Evolutionary conservation across 441 rosid species (phyloP), one percentile per base, ranked within the genome.

Genomic region (Arabidopsis hybrid): DNA sequence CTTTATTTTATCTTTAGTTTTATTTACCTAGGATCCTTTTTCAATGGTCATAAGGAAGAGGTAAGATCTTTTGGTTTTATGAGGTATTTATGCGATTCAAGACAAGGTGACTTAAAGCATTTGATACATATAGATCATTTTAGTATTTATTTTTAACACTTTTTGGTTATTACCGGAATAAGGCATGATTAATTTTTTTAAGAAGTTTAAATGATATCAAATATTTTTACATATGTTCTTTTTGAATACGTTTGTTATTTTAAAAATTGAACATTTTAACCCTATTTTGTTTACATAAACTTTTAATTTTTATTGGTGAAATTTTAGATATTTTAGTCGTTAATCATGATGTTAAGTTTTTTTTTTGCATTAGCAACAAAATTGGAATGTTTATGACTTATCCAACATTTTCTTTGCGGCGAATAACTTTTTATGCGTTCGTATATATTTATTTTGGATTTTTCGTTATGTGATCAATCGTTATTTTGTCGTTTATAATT

Each of bases 401-500:
- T 26, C 52, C 36, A 8, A 13, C 31, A 10, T 12, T 49, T 46
- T 29, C 1, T 26, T 34, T 46, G 60, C 18, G 38, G 45, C 60
- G 43, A 17, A 7, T 43, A 56, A 40, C 0, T 5, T 63, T 39
- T 6, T 4, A 12, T 36, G 35, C 8, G 39, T 53, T 73, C 17
- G 1, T 5, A 45, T 26, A 57, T 12, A 56, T 29, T 32, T 31
- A 38, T 26, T 3, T 45, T 39, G 17, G 31, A 66, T 12, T 58
- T 65, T 63, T 56, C 2, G 14, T n/a, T 63, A 1, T 26, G 13
- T 21, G n/a, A 59, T 21, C 0, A 7, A 59, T 51, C 34, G 13
- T 21, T 26, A 21, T 38, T 46, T 72, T 55, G 16, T 55, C 70
- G 40, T 18, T 42, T 65, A 57, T 35, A 10, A 16, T 14, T 56